These are phyloP conservation scores for Davidsoniella virescens DNA, from an alignment of 2,329 filamentous ascomycete genomes.

Conservation along the genomic window DNA sequence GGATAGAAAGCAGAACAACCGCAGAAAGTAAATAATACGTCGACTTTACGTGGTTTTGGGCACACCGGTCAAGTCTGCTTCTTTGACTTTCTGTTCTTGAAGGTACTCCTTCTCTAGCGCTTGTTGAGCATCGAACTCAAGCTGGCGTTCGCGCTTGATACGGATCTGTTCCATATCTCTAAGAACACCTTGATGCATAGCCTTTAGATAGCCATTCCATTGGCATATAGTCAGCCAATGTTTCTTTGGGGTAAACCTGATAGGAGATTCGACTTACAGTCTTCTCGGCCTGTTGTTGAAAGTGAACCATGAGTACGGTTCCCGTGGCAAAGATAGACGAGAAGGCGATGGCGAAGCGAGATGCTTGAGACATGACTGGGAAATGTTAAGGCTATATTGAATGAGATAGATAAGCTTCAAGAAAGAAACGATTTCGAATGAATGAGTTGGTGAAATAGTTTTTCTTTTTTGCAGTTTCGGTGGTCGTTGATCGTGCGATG, in stretches of 20 bases:
- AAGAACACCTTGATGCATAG: conserved; percentile 89
- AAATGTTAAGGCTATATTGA: not conserved
- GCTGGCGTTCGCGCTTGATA: conserved; percentile 74
- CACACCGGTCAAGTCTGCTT: conserved; percentile 5
- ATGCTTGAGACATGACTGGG: conserved; percentile 64
- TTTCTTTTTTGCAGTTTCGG: not conserved
- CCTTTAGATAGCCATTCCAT: conserved; percentile 31
- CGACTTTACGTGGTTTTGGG: conserved; percentile 1
- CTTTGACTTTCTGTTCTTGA: conserved; percentile 61
- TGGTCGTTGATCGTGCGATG: not conserved
- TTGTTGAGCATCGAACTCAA: conserved; percentile 87
- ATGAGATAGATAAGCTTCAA: not conserved
- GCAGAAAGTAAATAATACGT: not conserved
- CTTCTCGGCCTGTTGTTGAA: conserved; percentile 70
- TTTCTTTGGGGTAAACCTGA: not conserved
- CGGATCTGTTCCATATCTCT: conserved; percentile 90
- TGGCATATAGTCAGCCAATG: not conserved
- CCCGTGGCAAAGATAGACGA: conserved; percentile 61
- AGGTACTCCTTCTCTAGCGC: conserved; percentile 77
- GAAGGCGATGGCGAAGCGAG: conserved; percentile 66
- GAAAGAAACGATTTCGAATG: not conserved
- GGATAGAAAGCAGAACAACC: not conserved
- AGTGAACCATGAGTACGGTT: conserved; percentile 78
- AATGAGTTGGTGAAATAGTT: not conserved
- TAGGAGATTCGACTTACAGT: conserved; percentile 37